phyloP scores from a whole-genome alignment of 164 flowering plant genomes.

The Magnolia sinica region DNA sequence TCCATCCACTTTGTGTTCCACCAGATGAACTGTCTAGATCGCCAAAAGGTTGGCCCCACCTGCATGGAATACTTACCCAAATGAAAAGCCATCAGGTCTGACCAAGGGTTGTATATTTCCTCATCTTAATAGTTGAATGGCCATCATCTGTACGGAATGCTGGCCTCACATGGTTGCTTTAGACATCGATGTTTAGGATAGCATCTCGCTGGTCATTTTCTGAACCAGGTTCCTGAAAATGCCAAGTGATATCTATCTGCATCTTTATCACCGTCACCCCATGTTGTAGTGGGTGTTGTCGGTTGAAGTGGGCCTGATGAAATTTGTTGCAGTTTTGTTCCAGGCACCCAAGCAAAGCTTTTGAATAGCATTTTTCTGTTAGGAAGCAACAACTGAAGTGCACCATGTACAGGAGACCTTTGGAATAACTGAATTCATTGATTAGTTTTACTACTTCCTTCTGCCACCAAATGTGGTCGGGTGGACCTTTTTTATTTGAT shows the following conservation, averaged over 20 bases:
- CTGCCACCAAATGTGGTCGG: conserved; percentile 9
- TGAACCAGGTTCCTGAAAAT: conserved; percentile 4
- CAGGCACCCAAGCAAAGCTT: conserved; percentile 1
- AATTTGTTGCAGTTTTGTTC: conserved; percentile 3
- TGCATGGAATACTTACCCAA: neutral
- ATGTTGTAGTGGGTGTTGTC: neutral
- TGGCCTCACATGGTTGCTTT: neutral
- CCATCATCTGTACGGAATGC: neutral
- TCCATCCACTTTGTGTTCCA: neutral
- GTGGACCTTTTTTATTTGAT: conserved; percentile 3
- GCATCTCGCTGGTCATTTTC: neutral
- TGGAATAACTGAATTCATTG: conserved; percentile 20
- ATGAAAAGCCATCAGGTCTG: neutral
- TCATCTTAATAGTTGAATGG: too few species aligned
- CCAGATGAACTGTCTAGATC: neutral
- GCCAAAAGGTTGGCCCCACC: neutral
- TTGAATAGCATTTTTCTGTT: neutral
- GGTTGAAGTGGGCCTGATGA: conserved; percentile 1
- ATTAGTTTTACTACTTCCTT: conserved; percentile 15
- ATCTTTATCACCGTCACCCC: neutral
- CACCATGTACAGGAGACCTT: conserved; percentile 26
- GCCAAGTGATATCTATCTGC: neutral
- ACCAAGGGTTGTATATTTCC: too few species aligned
- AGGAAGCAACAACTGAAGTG: conserved; percentile 9
- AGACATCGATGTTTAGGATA: neutral